Conservation (phyloP, 164 flowering plant species). For the Protea cynaroides region DNA sequence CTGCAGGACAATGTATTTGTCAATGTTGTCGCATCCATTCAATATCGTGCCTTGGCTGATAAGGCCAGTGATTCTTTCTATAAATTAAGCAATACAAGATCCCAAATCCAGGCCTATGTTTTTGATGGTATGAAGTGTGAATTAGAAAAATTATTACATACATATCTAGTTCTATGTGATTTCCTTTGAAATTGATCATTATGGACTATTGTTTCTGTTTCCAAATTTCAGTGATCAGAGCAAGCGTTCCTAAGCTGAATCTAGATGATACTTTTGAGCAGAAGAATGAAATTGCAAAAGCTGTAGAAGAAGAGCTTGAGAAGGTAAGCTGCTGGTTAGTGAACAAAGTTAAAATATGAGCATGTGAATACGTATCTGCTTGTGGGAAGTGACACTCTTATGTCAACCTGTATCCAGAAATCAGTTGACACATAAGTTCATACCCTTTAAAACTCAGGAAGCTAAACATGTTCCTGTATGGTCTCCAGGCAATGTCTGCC, state of each 20-base stretch:
- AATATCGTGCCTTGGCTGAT: slow-evolving; percentile 57
- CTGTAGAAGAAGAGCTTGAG: slow-evolving; percentile 72
- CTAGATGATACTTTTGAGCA: slow-evolving; percentile 74
- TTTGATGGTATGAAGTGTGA: slow-evolving; percentile 52
- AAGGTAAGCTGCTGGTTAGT: slow-evolving; percentile 34
- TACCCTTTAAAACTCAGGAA: no score
- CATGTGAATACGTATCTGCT: not conserved
- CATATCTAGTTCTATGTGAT: not conserved
- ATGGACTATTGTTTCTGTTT: not conserved
- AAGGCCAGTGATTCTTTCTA: slow-evolving; percentile 75
- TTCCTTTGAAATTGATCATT: not conserved
- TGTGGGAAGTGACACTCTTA: not conserved
- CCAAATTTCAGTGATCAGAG: slow-evolving; percentile 50
- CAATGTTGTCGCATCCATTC: slow-evolving; percentile 70
- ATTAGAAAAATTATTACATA: not conserved
- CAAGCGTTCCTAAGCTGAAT: slow-evolving; percentile 61
- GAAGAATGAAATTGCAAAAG: slow-evolving; percentile 70
- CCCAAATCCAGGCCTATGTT: slow-evolving; percentile 76
- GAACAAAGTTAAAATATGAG: not conserved
- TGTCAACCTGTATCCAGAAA: not conserved
- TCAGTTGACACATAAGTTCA: no score
- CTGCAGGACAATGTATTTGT: slow-evolving; percentile 83
- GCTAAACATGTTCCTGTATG: not conserved
- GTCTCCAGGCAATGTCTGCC: slow-evolving; percentile 51
- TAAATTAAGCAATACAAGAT: slow-evolving; percentile 57